These are phyloP conservation scores for Chenopodium berlandieri DNA, from an alignment of 148 eudicot genomes.

Conservation along the genomic window DNA sequence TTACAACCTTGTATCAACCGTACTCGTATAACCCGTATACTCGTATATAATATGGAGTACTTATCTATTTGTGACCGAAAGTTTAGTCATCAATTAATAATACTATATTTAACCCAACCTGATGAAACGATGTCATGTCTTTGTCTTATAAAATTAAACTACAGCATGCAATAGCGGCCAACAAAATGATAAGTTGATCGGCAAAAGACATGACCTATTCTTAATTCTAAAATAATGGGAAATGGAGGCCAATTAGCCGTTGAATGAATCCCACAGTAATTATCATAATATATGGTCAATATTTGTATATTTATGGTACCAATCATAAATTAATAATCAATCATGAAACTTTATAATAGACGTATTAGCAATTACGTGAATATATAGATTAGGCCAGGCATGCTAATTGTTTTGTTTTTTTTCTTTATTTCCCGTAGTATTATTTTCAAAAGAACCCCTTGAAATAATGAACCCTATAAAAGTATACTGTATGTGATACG, in stretches of 20 bases:
- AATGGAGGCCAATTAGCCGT: neutral
- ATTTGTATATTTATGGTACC: neutral
- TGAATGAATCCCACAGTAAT: neutral
- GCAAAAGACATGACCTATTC: neutral
- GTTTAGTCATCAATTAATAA: neutral
- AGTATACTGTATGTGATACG: too few relatives aligned
- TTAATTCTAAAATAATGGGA: neutral
- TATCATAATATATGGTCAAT: neutral
- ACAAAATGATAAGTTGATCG: neutral
- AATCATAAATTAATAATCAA: neutral
- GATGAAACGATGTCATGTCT: neutral
- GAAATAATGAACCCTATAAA: too few relatives aligned
- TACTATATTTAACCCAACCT: neutral
- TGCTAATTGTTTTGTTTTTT: too few relatives aligned
- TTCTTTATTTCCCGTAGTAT: too few relatives aligned
- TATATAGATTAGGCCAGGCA: too few relatives aligned
- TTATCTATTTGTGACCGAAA: neutral
- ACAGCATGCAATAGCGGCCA: conserved; percentile 3
- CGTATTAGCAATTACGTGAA: neutral
- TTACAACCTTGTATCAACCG: too few relatives aligned
- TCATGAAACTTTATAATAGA: neutral
- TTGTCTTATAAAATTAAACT: neutral
- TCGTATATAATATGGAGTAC: too few relatives aligned
- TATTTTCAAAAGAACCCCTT: too few relatives aligned
- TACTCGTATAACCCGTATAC: too few relatives aligned